Conservation (phyloP, 129 eudicot genomes). For the Chrysanthemum makinoi region DNA sequence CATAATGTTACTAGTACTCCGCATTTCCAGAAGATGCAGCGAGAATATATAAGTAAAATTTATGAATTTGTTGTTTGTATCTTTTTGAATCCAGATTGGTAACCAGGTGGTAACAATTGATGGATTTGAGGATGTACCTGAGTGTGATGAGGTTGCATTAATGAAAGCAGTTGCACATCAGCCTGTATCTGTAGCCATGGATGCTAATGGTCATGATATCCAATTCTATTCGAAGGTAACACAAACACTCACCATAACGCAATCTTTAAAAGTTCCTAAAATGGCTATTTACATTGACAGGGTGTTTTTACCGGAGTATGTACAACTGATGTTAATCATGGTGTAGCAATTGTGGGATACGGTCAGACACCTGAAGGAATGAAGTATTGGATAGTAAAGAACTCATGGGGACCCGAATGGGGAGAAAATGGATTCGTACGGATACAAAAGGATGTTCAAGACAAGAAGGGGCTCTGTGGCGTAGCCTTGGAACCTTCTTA, state of each 20-base stretch:
- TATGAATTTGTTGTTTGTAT: background rate
- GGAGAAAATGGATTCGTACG: slow-evolving; percentile 66
- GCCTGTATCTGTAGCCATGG: slow-evolving; percentile 65
- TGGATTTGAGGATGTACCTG: slow-evolving; percentile 65
- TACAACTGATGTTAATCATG: slow-evolving; percentile 68
- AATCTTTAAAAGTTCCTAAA: background rate
- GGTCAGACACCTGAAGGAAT: slow-evolving; percentile 46
- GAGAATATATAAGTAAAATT: no score
- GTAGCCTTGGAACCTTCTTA: slow-evolving; percentile 39
- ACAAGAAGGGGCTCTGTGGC: slow-evolving; percentile 37
- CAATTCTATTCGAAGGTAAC: slow-evolving; percentile 77
- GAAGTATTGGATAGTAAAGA: slow-evolving; percentile 77
- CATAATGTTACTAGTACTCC: no score
- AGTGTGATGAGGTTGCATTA: slow-evolving; percentile 52
- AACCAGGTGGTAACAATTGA: slow-evolving; percentile 48
- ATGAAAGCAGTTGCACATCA: slow-evolving; percentile 75
- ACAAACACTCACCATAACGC: background rate
- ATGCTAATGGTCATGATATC: slow-evolving; percentile 63
- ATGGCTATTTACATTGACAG: slow-evolving; percentile 15
- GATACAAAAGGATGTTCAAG: slow-evolving; percentile 34
- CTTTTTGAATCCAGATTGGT: slow-evolving; percentile 39
- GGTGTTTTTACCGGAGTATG: slow-evolving; percentile 69
- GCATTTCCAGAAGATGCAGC: no score
- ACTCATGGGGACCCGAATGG: slow-evolving; percentile 54
- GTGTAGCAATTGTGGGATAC: slow-evolving; percentile 65